Conservation (phyloP, 805 yeast genomes). For the Sporopachydermia lactativora region DNA sequence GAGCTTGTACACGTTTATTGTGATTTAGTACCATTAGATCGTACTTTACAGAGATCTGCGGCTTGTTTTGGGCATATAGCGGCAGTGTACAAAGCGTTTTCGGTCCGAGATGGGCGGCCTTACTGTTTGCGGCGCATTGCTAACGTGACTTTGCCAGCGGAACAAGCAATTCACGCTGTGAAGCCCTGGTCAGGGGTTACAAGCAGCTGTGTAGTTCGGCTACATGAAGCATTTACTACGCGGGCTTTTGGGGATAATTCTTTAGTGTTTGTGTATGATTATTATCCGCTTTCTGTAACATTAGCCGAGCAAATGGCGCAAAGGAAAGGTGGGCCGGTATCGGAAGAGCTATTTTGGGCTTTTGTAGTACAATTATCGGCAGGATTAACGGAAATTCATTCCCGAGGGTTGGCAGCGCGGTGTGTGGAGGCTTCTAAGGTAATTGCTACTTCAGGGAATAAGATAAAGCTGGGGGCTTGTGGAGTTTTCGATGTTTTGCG, state of each 20-base stretch:
- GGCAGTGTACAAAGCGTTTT: slow-evolving; percentile 64
- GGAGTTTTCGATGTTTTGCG: slow-evolving; percentile 59
- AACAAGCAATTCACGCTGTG: slow-evolving; percentile 43
- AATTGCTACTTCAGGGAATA: slow-evolving; percentile 54
- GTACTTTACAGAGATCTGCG: slow-evolving; percentile 22
- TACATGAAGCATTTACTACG: slow-evolving; percentile 76
- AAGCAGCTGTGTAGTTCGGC: slow-evolving; percentile 45
- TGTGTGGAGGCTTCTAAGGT: slow-evolving; percentile 52
- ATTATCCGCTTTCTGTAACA: slow-evolving; percentile 63
- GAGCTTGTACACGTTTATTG: slow-evolving; percentile 73
- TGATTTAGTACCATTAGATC: slow-evolving; percentile 72
- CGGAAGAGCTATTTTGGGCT: slow-evolving; percentile 59
- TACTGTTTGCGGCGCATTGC: slow-evolving; percentile 70
- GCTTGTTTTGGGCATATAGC: slow-evolving; percentile 39
- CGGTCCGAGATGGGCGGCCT: slow-evolving; percentile 62
- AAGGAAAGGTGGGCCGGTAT: slow-evolving; percentile 22
- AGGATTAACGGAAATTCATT: slow-evolving; percentile 57
- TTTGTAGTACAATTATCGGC: slow-evolving; percentile 61
- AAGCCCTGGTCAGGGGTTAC: slow-evolving; percentile 45
- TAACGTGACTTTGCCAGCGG: slow-evolving; percentile 37
- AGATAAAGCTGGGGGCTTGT: slow-evolving; percentile 57
- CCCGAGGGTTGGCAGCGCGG: slow-evolving; percentile 47
- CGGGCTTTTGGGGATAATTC: slow-evolving; percentile 74
- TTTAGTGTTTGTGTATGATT: slow-evolving; percentile 70
- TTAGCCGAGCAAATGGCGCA: slow-evolving; percentile 33